phyloP scores from a whole-genome alignment of 257 asterid species.

The Nicotiana tabacum region DNA sequence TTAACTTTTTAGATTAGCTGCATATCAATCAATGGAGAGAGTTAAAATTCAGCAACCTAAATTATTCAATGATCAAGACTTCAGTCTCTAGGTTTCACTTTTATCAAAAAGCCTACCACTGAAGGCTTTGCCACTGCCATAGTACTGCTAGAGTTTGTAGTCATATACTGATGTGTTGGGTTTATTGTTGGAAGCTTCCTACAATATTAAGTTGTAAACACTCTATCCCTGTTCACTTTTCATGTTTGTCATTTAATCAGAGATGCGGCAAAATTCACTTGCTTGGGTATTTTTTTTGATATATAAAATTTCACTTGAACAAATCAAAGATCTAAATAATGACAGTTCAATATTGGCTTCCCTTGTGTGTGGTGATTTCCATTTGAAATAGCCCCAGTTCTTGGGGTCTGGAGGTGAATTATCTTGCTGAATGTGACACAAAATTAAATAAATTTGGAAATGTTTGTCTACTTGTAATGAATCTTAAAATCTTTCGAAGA shows the following conservation, averaged over 20 bases:
- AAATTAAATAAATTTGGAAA: background rate
- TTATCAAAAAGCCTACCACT: background rate
- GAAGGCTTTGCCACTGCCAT: background rate
- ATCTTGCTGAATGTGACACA: background rate
- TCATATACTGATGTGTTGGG: background rate
- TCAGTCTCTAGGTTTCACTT: background rate
- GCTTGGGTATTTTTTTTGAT: background rate
- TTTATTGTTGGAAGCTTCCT: background rate
- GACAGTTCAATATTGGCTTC: background rate
- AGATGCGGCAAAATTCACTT: background rate
- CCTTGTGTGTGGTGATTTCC: background rate
- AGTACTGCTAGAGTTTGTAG: background rate
- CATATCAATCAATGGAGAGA: background rate
- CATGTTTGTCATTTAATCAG: background rate
- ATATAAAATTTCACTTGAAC: background rate
- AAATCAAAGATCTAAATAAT: background rate
- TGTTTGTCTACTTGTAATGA: background rate
- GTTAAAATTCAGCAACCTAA: background rate
- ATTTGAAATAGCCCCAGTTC: background rate
- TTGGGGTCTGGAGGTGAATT: conserved; percentile 3
- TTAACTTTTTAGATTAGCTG: background rate
- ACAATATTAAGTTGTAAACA: background rate
- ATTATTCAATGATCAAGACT: background rate
- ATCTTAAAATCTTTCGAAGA: background rate
- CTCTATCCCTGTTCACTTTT: background rate